Evolutionary conservation across 495 filamentous ascomycete genomes (phyloP).

Genomic region (Talaromyces proteolyticus): DNA sequence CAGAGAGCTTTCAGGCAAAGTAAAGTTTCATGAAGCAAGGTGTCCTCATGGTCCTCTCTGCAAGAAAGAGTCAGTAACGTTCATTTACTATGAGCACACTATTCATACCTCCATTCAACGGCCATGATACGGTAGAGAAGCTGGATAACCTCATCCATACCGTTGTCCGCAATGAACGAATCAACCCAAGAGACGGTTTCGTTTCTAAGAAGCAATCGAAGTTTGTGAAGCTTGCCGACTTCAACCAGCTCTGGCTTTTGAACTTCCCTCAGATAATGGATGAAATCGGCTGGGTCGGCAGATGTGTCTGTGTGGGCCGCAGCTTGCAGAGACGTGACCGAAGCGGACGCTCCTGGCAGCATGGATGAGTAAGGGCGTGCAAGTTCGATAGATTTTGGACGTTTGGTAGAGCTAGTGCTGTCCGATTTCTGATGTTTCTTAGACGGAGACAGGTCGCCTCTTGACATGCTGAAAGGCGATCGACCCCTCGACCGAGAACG

Average conservation of each 20-base stretch:
- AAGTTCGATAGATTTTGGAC: constrained; percentile 38
- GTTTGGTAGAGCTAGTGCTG: constrained; percentile 28
- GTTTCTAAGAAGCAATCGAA: constrained; percentile 83
- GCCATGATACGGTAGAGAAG: constrained; percentile 86
- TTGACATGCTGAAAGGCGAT: constrained; percentile 64
- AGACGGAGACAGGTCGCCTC: constrained; percentile 47
- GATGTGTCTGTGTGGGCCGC: constrained; percentile 38
- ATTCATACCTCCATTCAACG: constrained; percentile 86
- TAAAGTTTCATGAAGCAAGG: constrained; percentile 82
- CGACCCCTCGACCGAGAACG: constrained; percentile 62
- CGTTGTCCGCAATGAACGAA: constrained; percentile 77
- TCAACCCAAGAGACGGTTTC: constrained; percentile 96
- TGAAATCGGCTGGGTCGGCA: constrained; percentile 69
- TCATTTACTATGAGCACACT: not conserved
- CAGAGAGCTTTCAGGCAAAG: constrained; percentile 93
- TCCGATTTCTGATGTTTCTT: constrained; percentile 55
- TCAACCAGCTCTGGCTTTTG: constrained; percentile 77
- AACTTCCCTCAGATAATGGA: constrained; percentile 70
- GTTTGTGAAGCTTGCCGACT: constrained; percentile 90
- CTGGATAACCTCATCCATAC: constrained; percentile 86
- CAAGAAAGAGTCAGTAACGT: constrained; percentile 15
- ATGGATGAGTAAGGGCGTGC: constrained; percentile 40
- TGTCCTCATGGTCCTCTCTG: constrained; percentile 97
- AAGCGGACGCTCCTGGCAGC: constrained; percentile 35
- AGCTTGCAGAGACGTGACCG: constrained; percentile 34